phyloP scores from a whole-genome alignment of 306 rosid species.

The Fragaria nilgerrensis region DNA sequence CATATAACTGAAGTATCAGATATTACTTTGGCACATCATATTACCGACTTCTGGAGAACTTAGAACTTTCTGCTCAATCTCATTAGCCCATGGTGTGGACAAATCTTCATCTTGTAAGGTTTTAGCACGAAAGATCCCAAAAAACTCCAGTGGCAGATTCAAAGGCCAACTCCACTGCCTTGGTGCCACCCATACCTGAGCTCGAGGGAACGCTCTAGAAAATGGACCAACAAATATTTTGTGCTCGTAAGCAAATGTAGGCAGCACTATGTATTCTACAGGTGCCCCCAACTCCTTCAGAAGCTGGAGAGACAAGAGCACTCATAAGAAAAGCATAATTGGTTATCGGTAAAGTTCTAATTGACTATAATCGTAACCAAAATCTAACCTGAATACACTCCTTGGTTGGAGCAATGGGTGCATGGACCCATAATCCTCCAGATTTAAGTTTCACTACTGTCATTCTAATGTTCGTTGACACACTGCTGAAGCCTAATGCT shows the following conservation, averaged over 20 bases:
- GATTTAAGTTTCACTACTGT: slow-evolving; percentile 93
- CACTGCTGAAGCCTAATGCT: slow-evolving; percentile 97
- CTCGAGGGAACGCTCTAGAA: slow-evolving; percentile 84
- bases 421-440: slow-evolving; percentile 97
- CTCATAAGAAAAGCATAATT: slow-evolving; percentile 10
- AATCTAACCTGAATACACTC: slow-evolving; percentile 86
- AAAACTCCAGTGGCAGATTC: slow-evolving; percentile 84
- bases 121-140: slow-evolving; percentile 79
- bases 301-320: slow-evolving; percentile 49
- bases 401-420: slow-evolving; percentile 96
- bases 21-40: slow-evolving; percentile 8
- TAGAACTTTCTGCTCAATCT: slow-evolving; percentile 81
- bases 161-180: slow-evolving; percentile 99
- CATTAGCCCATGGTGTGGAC: slow-evolving; percentile 80
- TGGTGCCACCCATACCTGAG: slow-evolving; percentile 95
- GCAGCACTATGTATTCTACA: slow-evolving; percentile 79
- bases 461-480: slow-evolving; percentile 97
- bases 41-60: slow-evolving; percentile 99
- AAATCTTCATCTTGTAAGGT: slow-evolving; percentile 67
- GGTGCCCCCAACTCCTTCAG: slow-evolving; percentile 84
- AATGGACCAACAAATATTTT: slow-evolving; percentile 95
- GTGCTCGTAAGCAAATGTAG: slow-evolving; percentile 96
- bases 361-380: slow-evolving; percentile 21
- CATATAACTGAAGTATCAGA: not conserved
- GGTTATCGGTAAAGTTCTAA: not conserved